These are phyloP conservation scores for Quercus suber DNA, from an alignment of 306 rosid genomes.

Conservation along the genomic window DNA sequence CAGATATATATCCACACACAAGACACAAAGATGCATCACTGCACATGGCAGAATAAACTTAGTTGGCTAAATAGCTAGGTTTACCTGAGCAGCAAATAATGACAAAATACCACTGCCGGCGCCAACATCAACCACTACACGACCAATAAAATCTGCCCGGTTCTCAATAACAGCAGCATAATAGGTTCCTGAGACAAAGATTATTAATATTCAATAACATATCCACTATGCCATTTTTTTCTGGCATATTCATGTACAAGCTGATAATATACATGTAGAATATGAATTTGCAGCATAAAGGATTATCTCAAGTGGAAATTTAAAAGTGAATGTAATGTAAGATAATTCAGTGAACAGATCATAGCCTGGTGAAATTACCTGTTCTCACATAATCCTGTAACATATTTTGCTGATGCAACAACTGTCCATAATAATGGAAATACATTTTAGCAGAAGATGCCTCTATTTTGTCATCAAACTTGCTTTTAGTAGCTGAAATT, in stretches of 20 bases:
- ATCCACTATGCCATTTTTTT: background rate
- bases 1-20: background rate
- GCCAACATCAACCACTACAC: constrained; percentile 95
- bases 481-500: constrained; percentile 53
- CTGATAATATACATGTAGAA: background rate
- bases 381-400: constrained; percentile 96
- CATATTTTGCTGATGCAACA: constrained; percentile 96
- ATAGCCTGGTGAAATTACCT: constrained; percentile 45
- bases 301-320: background rate
- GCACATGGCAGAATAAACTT: background rate
- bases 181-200: constrained; percentile 64
- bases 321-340: background rate
- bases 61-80: constrained; percentile 5
- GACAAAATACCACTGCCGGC: constrained; percentile 98
- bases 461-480: constrained; percentile 91
- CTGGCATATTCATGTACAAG: constrained; percentile 1
- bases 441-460: constrained; percentile 94
- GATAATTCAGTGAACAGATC: constrained; percentile 3
- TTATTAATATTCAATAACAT: background rate
- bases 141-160: constrained; percentile 76
- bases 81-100: constrained; percentile 98
- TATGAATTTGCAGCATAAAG: background rate
- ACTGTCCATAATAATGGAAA: constrained; percentile 94
- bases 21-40: background rate
- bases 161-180: constrained; percentile 91